Evolutionary conservation across 768 basidiomycete species (phyloP), one percentile per base, ranked within the genome.

Genomic region (Chiua virens): DNA sequence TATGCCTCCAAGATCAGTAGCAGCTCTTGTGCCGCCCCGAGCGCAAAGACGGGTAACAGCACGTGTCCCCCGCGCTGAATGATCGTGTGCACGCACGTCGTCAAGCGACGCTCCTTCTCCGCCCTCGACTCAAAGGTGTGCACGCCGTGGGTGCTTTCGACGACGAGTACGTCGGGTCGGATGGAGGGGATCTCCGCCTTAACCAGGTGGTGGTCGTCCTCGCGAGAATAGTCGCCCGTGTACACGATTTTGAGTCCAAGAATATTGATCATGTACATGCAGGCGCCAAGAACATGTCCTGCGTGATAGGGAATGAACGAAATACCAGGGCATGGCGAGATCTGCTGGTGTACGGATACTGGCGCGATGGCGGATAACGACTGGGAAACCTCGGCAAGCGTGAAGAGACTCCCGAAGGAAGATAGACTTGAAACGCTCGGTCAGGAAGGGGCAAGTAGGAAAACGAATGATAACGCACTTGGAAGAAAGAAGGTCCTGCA

Each of bases 231-330:
- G 70, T 99, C 96, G 22, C 96, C 96, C 25, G 96, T 98, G 67
- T 98, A 98, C 5, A 99, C 76, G 54, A 98, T 87, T 66, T 87
- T 91, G 34, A 96, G 78, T 4, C 95, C 96, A 7, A 92, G 90
- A 51, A 98, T 92, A 67, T 98, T 92, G 65, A 99, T 90, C 57
- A 97, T 76, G 72, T 85, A 98, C 95, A 98, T 98, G 59, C 93
- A 95, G 49, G 96, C 96, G 6, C 96, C 96, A 0, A 98, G 79
- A 45, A 98, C 96, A 64, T 98, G 96, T 3, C 96, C 96, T 22
- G 95, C 96, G 47, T 97, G 96, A 66, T 97, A 98, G 3, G 96
- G 91, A 3, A 87, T 97, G 72, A 98, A 98, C 0, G 92, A 83
- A 38, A 98, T 80, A 34, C 94, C 93, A 53, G 92, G 87, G 63